Evolutionary conservation across 1,284 basidiomycete species (phyloP).

Genomic region (Somion occarium): DNA sequence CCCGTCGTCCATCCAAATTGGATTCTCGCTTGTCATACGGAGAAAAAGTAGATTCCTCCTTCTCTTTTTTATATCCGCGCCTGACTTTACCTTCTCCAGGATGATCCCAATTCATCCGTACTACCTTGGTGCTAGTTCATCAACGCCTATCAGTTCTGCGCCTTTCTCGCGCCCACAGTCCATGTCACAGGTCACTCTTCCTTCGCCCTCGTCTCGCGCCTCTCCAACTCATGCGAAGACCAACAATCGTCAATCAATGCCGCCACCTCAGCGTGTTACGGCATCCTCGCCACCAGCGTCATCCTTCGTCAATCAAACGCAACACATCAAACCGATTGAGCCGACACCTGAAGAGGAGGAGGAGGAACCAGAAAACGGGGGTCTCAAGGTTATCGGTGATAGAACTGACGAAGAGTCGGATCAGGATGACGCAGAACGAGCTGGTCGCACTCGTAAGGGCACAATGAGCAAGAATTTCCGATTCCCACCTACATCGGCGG

Average conservation of each 20-base stretch:
- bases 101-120: slow-evolving; percentile 84
- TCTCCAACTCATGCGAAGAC: slow-evolving; percentile 30
- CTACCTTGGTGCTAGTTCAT: slow-evolving; percentile 68
- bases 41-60: slow-evolving; percentile 61
- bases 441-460: slow-evolving; percentile 38
- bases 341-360: slow-evolving; percentile 50
- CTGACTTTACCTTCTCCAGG: slow-evolving; percentile 34
- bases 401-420: slow-evolving; percentile 11
- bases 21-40: slow-evolving; percentile 80
- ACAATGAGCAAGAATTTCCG: slow-evolving; percentile 77
- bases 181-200: slow-evolving; percentile 69
- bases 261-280: slow-evolving; percentile 40
- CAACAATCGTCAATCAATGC: slow-evolving; percentile 57
- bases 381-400: slow-evolving; percentile 26
- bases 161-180: slow-evolving; percentile 59
- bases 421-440: slow-evolving; percentile 10
- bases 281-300: slow-evolving; percentile 33
- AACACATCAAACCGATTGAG: slow-evolving; percentile 31
- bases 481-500: slow-evolving; percentile 51
- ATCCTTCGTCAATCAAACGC: slow-evolving; percentile 35
- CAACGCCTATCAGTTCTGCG: slow-evolving; percentile 37
- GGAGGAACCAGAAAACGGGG: slow-evolving; percentile 26
- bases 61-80: background rate
- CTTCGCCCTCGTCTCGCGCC: slow-evolving; percentile 36
- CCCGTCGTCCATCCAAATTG: slow-evolving; percentile 89